These are phyloP conservation scores for Cytospora leucostoma DNA, from an alignment of 2,329 filamentous ascomycete genomes.

Conservation along the genomic window DNA sequence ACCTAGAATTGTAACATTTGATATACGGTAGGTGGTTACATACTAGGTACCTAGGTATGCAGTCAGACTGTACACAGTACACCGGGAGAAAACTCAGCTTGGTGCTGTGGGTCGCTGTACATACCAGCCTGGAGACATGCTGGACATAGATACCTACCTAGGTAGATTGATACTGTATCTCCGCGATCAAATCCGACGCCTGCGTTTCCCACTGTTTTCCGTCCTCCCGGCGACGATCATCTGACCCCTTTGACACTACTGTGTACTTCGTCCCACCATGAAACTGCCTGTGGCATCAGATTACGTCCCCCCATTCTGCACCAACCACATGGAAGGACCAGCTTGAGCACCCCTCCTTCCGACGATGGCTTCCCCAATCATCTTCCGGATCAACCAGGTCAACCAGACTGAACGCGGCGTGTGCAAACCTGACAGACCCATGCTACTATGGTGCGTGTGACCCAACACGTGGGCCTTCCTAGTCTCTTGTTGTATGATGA, in stretches of 20 bases:
- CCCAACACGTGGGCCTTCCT: conserved; percentile 15
- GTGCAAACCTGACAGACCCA: conserved; percentile 3
- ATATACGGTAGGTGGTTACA: too few species aligned
- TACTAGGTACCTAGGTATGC: too few species aligned
- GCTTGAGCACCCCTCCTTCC: neutral
- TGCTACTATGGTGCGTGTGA: conserved; percentile 8
- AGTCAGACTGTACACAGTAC: neutral
- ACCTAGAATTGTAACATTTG: too few species aligned
- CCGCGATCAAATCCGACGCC: too few species aligned
- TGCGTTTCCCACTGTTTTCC: neutral
- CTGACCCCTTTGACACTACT: neutral
- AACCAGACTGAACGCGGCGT: conserved; percentile 2
- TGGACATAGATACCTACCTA: neutral
- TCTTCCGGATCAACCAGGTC: neutral
- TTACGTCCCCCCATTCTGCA: too few species aligned
- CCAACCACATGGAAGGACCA: neutral
- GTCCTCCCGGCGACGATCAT: neutral
- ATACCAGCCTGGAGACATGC: too few species aligned
- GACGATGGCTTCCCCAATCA: neutral
- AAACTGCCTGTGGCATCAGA: neutral
- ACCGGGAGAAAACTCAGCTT: neutral
- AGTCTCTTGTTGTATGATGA: conserved; percentile 6
- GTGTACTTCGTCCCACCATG: neutral
- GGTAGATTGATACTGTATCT: neutral
- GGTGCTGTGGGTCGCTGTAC: neutral